Percentiles rank a stretch among this genome's conserved stretches.
phyloP scores from a whole-genome alignment of 2,329 filamentous ascomycete species.

The Arthrinium puccinioides region DNA sequence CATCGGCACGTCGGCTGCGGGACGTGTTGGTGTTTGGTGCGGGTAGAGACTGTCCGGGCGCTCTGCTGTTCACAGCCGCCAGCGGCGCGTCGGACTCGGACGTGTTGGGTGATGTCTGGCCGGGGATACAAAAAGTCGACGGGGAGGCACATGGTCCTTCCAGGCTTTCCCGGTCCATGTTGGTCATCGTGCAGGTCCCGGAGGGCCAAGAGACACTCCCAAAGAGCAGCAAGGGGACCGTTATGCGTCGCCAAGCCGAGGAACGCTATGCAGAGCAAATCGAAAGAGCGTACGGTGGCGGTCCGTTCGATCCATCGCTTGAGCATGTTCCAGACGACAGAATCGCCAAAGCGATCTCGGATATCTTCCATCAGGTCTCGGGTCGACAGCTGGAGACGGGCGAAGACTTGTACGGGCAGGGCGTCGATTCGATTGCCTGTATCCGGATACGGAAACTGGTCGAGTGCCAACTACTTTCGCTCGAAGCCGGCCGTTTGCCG shows the following conservation, averaged over 20 bases:
- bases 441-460: constrained; percentile 40
- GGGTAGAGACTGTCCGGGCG: constrained; percentile 47
- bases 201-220: constrained; percentile 27
- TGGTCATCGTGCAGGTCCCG: constrained; percentile 34
- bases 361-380: constrained; percentile 23
- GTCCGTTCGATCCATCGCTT: constrained; percentile 4
- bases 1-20: constrained; percentile 27
- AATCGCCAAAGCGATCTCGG: constrained; percentile 22
- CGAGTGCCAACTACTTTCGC: constrained; percentile 11
- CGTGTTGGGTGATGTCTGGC: constrained; percentile 33
- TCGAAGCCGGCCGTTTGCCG: constrained; percentile 27
- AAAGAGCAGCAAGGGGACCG: constrained; percentile 58
- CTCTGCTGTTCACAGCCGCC: constrained; percentile 41
- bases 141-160: constrained; percentile 40
- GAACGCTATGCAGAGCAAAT: constrained; percentile 39
- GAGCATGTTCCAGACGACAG: no score
- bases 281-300: constrained; percentile 31
- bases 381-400: constrained; percentile 22
- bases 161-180: constrained; percentile 39
- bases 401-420: constrained; percentile 48
- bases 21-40: constrained; percentile 57
- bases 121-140: constrained; percentile 39
- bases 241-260: constrained; percentile 45
- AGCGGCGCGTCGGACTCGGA: constrained; percentile 22
- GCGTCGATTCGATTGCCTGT: constrained; percentile 53